Evolutionary conservation across 176 grass and related monocot species (phyloP), one percentile per base, ranked within the genome.

Genomic region (Juncus effusus): DNA sequence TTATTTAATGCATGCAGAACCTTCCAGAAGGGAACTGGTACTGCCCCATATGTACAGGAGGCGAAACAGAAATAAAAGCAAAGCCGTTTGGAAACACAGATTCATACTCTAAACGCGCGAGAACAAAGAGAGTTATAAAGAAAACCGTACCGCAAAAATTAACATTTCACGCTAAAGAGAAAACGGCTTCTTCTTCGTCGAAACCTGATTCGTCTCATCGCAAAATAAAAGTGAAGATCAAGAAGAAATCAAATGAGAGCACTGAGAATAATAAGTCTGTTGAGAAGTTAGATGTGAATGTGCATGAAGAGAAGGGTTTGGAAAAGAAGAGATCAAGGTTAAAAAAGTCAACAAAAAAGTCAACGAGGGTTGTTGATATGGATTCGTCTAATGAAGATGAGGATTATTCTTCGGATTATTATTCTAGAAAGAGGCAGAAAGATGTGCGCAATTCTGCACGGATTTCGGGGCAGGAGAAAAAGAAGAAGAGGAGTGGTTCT

Each of bases 21-120:
- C 62, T 85, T 40, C 94, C 94, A 44, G 69, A 76, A 80, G 90
- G 90, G 53, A 89, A 89, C 51, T 95, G 90, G 90, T 74, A 89
- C 60, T 95, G 90, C 56, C 85, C 90, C 77, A 83, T 36, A 71
- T 95, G 90, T 42, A 59, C 74, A 47, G 2, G 69, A 63, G 65
- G 67, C 2, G 69, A 83, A 70, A 86, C 69, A 53, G 75, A 82
- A 67, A 77, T 83, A 75, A 83, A 81, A 72, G 60, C 86, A 84
- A 89, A 89, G 58, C 40, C 76, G 42, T 68, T 73, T 70, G 78
- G 57, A 38, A 47, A 47, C 44, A 44, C 50, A 73, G 86, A 50
- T 56, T 74, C 59, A 13, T 82, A 83, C 66, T 80, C 81, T 62
- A 99, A 80, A 84, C 57, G 67, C 75, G 83, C 84, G 77, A 89